Percentiles rank a stretch among this genome's conserved stretches.
Conservation (phyloP, 352 stramenopile species). For the Globisporangium acanthophoron region DNA sequence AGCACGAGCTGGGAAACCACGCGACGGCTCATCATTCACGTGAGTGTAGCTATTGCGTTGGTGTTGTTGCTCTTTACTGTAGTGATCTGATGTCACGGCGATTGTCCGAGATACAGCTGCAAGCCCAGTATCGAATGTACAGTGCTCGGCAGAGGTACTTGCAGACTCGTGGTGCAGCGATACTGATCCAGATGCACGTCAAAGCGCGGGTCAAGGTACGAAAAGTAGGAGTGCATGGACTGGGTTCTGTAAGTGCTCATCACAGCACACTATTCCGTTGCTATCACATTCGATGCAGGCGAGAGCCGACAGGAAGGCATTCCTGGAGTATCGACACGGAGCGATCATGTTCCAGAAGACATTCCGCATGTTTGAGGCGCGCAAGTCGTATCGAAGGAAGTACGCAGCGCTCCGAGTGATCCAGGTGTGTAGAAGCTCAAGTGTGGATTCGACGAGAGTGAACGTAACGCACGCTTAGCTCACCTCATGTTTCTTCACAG, state of each 20-base stretch:
- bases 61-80: not conserved
- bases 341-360: slow-evolving; percentile 40
- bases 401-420: slow-evolving; percentile 24
- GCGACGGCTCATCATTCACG: slow-evolving; percentile 55
- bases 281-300: slow-evolving; percentile 11
- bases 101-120: slow-evolving; percentile 26
- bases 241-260: not conserved
- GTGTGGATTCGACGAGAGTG: not conserved
- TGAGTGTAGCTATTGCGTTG: slow-evolving; percentile 18
- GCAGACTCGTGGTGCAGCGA: slow-evolving; percentile 22
- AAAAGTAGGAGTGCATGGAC: not conserved
- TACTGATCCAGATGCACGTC: slow-evolving; percentile 51
- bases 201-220: slow-evolving; percentile 49
- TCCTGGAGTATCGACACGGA: slow-evolving; percentile 23
- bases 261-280: not conserved
- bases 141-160: slow-evolving; percentile 46
- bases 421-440: slow-evolving; percentile 13
- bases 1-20: slow-evolving; percentile 63
- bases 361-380: slow-evolving; percentile 29
- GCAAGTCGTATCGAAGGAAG: slow-evolving; percentile 20
- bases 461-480: not conserved
- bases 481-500: slow-evolving; percentile 4
- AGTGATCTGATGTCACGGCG: not conserved
- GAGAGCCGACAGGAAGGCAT: slow-evolving; percentile 22
- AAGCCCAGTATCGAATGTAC: slow-evolving; percentile 74